Evolutionary conservation across 2,329 filamentous ascomycete species (phyloP).

Genomic region (Dothistroma pini): DNA sequence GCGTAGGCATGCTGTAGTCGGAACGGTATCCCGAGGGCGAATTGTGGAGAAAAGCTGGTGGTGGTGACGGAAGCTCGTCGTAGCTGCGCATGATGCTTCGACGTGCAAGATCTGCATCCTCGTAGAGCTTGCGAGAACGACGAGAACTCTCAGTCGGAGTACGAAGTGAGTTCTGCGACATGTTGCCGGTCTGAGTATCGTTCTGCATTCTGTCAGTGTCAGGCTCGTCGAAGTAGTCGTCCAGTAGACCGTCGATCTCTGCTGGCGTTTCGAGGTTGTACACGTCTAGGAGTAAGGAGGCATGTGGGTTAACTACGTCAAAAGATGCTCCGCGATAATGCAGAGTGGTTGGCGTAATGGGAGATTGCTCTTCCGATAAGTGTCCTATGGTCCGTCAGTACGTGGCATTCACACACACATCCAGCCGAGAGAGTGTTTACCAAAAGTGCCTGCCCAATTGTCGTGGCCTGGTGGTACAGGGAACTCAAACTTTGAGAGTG

Average conservation of each 20-base stretch:
- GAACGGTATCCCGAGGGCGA: slow-evolving; percentile 1
- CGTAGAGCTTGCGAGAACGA: slow-evolving; percentile 25
- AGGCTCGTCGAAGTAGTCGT: slow-evolving; percentile 30
- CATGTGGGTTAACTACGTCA: slow-evolving; percentile 36
- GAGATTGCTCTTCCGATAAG: slow-evolving; percentile 18
- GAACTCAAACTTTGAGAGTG: slow-evolving; percentile 31
- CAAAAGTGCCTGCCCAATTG: slow-evolving; percentile 27
- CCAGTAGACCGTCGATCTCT: slow-evolving; percentile 33
- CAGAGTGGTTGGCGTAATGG: slow-evolving; percentile 27
- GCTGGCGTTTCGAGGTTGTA: slow-evolving; percentile 32
- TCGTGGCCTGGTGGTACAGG: slow-evolving; percentile 28
- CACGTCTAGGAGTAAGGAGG: slow-evolving; percentile 30
- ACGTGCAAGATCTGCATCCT: slow-evolving; percentile 27
- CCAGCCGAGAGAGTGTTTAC: slow-evolving; percentile 19
- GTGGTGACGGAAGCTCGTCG: slow-evolving; percentile 11
- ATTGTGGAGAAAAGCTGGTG: slow-evolving; percentile 11
- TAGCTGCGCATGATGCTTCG: slow-evolving; percentile 27
- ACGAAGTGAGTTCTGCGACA: slow-evolving; percentile 16
- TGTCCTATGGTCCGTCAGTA: slow-evolving; percentile 24
- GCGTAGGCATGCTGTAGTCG: background rate
- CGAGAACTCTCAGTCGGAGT: slow-evolving; percentile 18
- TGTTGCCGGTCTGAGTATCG: slow-evolving; percentile 15
- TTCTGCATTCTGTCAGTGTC: slow-evolving; percentile 13
- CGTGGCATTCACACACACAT: background rate
- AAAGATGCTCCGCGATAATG: slow-evolving; percentile 34